phyloP scores from a whole-genome alignment of 192 early-diverging fungal species.

The Chytriomyces hyalinus region DNA sequence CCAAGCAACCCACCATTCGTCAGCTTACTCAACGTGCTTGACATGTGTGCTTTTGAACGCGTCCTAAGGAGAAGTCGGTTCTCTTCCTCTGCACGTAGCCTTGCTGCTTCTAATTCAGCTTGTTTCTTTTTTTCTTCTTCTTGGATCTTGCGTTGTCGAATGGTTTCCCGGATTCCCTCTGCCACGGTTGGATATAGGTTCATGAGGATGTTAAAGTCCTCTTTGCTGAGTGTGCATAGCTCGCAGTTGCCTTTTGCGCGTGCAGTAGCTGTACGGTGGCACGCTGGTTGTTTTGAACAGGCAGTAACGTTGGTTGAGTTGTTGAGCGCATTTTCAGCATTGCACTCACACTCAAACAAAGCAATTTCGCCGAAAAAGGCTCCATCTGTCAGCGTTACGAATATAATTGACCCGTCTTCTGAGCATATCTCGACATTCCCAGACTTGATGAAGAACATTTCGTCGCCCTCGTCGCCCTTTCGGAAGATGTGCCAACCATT shows the following conservation, averaged over 20 bases:
- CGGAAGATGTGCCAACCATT: slow-evolving; percentile 42
- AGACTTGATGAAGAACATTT: slow-evolving; percentile 46
- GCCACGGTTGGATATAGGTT: slow-evolving; percentile 35
- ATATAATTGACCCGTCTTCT: slow-evolving; percentile 33
- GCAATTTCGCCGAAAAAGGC: slow-evolving; percentile 42
- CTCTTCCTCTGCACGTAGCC: slow-evolving; percentile 2
- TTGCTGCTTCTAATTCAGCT: slow-evolving; percentile 17
- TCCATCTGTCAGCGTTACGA: slow-evolving; percentile 27
- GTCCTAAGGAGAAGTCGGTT: background rate
- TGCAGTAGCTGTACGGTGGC: slow-evolving; percentile 40
- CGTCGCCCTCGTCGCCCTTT: slow-evolving; percentile 45
- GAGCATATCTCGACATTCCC: slow-evolving; percentile 39
- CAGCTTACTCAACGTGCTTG: too few relatives aligned
- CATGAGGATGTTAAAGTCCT: slow-evolving; percentile 40
- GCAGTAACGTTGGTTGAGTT: too few relatives aligned
- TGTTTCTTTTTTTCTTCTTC: slow-evolving; percentile 32
- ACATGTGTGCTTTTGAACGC: too few relatives aligned
- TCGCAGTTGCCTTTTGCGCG: slow-evolving; percentile 43
- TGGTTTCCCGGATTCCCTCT: slow-evolving; percentile 39
- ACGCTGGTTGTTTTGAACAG: too few relatives aligned
- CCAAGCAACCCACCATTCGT: too few relatives aligned
- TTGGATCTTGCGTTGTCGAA: slow-evolving; percentile 35
- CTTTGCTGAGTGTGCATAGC: slow-evolving; percentile 40
- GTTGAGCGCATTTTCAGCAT: too few relatives aligned
- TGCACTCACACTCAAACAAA: slow-evolving; percentile 41